phyloP scores from a whole-genome alignment of 495 filamentous ascomycete species.

The Penicillium tannophilum region DNA sequence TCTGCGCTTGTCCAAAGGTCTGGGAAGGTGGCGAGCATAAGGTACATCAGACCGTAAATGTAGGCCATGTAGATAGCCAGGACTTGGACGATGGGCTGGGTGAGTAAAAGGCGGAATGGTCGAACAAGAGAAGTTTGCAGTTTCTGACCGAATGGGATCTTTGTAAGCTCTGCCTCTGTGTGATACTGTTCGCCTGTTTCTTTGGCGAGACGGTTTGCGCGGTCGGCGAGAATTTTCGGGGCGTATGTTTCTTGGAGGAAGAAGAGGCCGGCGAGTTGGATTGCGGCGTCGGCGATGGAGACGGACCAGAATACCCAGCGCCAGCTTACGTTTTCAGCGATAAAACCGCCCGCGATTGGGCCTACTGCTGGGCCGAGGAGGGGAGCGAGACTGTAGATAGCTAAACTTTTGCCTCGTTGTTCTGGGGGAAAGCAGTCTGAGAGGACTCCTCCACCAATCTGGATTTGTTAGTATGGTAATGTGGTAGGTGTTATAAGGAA shows the following conservation, averaged over 20 bases:
- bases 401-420: constrained; percentile 64
- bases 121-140: constrained; percentile 48
- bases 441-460: constrained; percentile 62
- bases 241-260: constrained; percentile 72
- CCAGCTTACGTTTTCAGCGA: constrained; percentile 69
- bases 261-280: constrained; percentile 66
- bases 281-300: constrained; percentile 60
- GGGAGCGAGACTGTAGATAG: constrained; percentile 65
- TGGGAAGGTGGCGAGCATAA: constrained; percentile 70
- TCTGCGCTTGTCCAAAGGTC: constrained; percentile 54
- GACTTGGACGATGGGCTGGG: constrained; percentile 62
- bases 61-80: constrained; percentile 67
- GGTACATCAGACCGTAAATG: constrained; percentile 72
- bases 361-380: constrained; percentile 68
- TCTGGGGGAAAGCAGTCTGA: constrained; percentile 64
- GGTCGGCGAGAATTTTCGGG: constrained; percentile 57
- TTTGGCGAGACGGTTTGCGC: constrained; percentile 58
- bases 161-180: constrained; percentile 62
- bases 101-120: constrained; percentile 58
- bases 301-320: constrained; percentile 70
- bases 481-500: background rate
- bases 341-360: constrained; percentile 65
- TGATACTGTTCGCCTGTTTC: constrained; percentile 66
- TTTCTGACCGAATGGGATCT: constrained; percentile 40
- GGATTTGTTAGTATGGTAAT: background rate